phyloP scores from a whole-genome alignment of 306 rosid species.

The Styphnolobium japonicum region DNA sequence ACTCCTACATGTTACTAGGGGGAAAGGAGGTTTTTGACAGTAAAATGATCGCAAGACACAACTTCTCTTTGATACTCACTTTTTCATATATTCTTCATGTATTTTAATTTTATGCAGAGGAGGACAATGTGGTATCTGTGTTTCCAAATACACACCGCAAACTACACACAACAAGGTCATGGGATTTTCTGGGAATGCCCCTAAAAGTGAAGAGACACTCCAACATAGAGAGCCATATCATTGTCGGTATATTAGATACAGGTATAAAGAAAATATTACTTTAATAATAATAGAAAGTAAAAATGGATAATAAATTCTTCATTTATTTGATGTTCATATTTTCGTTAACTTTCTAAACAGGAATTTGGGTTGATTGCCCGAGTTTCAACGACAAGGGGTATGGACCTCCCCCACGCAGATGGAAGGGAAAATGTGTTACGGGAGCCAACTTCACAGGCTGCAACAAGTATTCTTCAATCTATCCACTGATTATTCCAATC shows the following conservation, averaged over 20 bases:
- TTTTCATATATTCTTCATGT: not conserved
- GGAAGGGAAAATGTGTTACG: slow-evolving; percentile 66
- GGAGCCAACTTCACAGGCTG: slow-evolving; percentile 71
- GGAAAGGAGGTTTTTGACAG: not conserved
- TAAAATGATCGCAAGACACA: not conserved
- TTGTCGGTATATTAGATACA: slow-evolving; percentile 74
- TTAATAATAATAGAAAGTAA: not conserved
- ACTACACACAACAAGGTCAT: slow-evolving; percentile 74
- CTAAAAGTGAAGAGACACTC: slow-evolving; percentile 18
- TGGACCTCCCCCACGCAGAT: slow-evolving; percentile 72
- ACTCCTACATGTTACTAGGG: not conserved
- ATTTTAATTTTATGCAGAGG: slow-evolving; percentile 35
- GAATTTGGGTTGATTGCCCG: slow-evolving; percentile 64
- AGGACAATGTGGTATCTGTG: slow-evolving; percentile 62
- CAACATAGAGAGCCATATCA: slow-evolving; percentile 50
- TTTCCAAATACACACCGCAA: slow-evolving; percentile 49
- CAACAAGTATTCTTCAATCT: slow-evolving; percentile 52
- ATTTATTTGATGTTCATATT: not conserved
- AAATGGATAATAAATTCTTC: not conserved
- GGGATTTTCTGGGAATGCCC: slow-evolving; percentile 75
- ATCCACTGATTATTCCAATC: not conserved
- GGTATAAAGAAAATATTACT: slow-evolving; percentile 33
- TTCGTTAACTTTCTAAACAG: slow-evolving; percentile 23
- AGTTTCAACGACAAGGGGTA: slow-evolving; percentile 70
- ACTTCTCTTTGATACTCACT: not conserved